A percentile compares a stretch with the other conserved stretches of the same genome.
Conservation (phyloP, 768 basidiomycete species). For the Lentinula aciculospora region DNA sequence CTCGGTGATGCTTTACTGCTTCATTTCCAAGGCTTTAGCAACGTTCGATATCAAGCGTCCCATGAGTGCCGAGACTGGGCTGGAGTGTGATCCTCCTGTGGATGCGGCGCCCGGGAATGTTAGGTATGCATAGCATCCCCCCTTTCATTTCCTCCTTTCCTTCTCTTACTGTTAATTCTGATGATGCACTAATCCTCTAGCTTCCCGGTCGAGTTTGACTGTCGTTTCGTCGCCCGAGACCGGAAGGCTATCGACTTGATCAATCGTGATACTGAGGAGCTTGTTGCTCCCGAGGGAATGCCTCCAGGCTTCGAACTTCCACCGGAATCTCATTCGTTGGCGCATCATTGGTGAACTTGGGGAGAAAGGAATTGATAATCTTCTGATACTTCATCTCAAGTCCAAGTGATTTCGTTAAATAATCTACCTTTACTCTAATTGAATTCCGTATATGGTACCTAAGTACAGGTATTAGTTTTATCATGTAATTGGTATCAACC, state of each 20-base stretch:
- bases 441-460: no score
- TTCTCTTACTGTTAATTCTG: no score
- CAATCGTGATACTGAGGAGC: neutral
- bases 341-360: neutral
- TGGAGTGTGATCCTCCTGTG: neutral
- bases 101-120: slow-evolving; percentile 2
- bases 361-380: no score
- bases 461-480: no score
- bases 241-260: neutral
- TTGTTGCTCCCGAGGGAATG: neutral
- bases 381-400: no score
- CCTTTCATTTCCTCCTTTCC: no score
- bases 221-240: neutral
- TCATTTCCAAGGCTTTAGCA: neutral
- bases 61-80: neutral
- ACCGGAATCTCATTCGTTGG: neutral
- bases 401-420: no score
- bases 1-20: neutral
- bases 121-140: no score
- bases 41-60: slow-evolving; percentile 3
- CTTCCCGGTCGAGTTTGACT: neutral
- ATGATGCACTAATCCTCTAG: neutral
- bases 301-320: neutral
- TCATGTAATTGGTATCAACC: no score
- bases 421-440: no score